These are phyloP conservation scores for Cyanidioschyzon merolae DNA, from an alignment of 23 red algal species.

Conservation along the genomic window DNA sequence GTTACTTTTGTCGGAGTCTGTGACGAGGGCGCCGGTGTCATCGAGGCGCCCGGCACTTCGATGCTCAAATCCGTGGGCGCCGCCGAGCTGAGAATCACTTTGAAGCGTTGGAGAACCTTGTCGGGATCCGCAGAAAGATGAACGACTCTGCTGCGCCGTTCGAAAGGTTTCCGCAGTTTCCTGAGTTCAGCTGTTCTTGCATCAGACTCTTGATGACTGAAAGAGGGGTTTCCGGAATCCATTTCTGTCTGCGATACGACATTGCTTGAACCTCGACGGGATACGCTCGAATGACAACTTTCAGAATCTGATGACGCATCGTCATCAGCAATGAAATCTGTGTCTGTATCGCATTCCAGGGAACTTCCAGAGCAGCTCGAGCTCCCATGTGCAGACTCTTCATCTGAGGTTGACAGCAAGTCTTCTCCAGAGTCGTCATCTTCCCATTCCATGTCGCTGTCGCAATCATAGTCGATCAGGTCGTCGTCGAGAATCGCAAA, in stretches of 20 bases:
- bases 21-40: neutral
- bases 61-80: neutral
- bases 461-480: neutral
- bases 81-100: neutral
- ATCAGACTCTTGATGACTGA: too few relatives aligned
- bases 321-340: neutral
- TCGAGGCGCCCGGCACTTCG: neutral
- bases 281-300: neutral
- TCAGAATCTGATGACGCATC: neutral
- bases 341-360: neutral
- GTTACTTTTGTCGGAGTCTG: neutral
- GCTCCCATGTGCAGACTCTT: neutral
- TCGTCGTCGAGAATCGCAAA: neutral
- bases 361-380: neutral
- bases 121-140: neutral
- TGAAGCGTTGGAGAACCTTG: neutral
- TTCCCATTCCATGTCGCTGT: conserved; percentile 7
- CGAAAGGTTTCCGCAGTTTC: neutral
- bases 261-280: too few relatives aligned
- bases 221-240: too few relatives aligned
- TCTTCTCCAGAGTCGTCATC: conserved; percentile 1
- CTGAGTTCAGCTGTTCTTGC: too few relatives aligned
- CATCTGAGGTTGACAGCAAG: neutral
- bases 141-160: neutral
- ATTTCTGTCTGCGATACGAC: too few relatives aligned